Evolutionary conservation across 148 eudicot species (phyloP).

Genomic region (Cornus suecica): DNA sequence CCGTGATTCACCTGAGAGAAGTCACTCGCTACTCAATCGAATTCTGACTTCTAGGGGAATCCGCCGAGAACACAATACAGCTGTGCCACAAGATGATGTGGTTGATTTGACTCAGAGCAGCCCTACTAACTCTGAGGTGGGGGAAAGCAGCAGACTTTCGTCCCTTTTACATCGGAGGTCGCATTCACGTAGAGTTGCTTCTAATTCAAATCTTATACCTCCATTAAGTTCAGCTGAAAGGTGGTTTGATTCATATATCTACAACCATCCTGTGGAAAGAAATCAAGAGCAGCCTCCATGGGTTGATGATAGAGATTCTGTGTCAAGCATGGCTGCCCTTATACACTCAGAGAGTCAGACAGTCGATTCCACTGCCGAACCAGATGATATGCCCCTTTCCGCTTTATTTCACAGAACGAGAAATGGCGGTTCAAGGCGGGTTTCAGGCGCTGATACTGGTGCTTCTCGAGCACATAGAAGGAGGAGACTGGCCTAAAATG

Average conservation of each 20-base stretch:
- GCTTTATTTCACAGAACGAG: constrained; percentile 76
- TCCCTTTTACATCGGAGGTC: constrained; percentile 58
- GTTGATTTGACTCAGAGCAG: constrained; percentile 46
- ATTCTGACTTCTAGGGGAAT: constrained; percentile 66
- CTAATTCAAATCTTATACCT: constrained; percentile 29
- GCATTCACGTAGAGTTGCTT: constrained; percentile 41
- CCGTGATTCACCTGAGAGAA: constrained; percentile 46
- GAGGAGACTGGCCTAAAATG: constrained; percentile 64
- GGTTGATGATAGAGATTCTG: constrained; percentile 88
- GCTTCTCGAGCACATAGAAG: constrained; percentile 82
- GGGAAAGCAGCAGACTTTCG: constrained; percentile 45
- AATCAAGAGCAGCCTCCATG: constrained; percentile 30
- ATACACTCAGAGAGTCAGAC: constrained; percentile 90
- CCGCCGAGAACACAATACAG: constrained; percentile 53
- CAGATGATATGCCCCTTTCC: constrained; percentile 70
- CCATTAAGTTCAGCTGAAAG: constrained; percentile 45
- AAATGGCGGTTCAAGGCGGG: constrained; percentile 56
- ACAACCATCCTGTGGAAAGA: constrained; percentile 42
- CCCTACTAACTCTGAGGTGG: constrained; percentile 36
- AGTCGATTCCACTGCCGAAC: constrained; percentile 76
- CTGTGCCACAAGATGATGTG: constrained; percentile 45
- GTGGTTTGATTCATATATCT: constrained; percentile 45
- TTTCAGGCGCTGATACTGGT: constrained; percentile 78
- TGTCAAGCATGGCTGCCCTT: constrained; percentile 92
- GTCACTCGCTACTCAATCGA: constrained; percentile 51